A percentile compares a stretch with the other conserved stretches of the same genome.
Conservation (phyloP, 2,329 filamentous ascomycete genomes). For the Knufia petricola region DNA sequence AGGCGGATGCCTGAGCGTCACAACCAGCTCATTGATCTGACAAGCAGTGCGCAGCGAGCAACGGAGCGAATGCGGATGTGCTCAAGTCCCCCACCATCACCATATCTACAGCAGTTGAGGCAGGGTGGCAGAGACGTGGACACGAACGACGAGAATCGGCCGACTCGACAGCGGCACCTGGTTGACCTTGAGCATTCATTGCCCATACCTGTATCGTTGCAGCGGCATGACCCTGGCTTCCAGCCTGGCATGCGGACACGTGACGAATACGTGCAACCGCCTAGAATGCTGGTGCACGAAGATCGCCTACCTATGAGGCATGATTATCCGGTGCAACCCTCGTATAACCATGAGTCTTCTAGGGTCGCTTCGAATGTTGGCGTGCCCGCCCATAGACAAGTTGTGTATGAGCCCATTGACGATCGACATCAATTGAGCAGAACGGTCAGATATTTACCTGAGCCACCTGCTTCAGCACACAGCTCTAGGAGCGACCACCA, state of each 20-base stretch:
- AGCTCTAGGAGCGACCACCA: not conserved
- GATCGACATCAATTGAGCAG: not conserved
- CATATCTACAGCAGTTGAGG: not conserved
- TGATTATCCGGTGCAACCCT: not conserved
- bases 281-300: not conserved
- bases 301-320: not conserved
- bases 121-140: not conserved
- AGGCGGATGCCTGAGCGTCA: not conserved
- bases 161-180: not conserved
- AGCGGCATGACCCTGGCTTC: not conserved
- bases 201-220: not conserved
- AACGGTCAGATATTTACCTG: not conserved
- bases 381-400: not conserved
- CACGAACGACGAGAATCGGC: not conserved
- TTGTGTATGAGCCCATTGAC: not conserved
- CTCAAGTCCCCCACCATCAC: not conserved
- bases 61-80: not conserved
- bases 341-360: not conserved
- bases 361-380: not conserved
- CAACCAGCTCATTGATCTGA: slow-evolving; percentile 2
- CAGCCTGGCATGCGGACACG: not conserved
- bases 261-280: not conserved
- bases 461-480: not conserved
- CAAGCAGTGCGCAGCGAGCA: slow-evolving; percentile 4
- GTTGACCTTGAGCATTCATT: not conserved